Evolutionary conservation across 108 stramenopile species (phyloP).

Genomic region (Schizochytrium sp.): DNA sequence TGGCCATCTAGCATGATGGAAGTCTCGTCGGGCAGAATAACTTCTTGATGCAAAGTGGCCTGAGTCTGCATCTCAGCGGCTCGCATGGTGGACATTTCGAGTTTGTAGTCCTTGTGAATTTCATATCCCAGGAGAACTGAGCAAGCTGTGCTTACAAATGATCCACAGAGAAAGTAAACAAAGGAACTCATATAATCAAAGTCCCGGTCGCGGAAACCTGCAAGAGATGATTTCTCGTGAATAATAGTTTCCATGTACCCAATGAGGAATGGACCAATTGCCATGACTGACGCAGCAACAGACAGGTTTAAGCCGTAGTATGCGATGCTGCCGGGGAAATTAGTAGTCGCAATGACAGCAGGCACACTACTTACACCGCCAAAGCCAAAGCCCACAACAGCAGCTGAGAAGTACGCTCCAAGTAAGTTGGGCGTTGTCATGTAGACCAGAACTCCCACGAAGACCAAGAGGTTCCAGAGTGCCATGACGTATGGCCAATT

Average conservation of each 20-base stretch:
- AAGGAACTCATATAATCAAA: not conserved
- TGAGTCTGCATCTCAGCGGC: too few species aligned
- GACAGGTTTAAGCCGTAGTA: not conserved
- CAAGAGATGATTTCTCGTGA: not conserved
- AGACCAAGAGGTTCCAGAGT: not conserved
- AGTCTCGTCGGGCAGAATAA: too few species aligned
- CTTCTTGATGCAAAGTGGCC: too few species aligned
- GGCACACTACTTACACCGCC: not conserved
- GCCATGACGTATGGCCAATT: constrained; percentile 9
- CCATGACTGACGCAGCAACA: not conserved
- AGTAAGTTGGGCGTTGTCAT: not conserved
- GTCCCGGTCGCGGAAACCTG: not conserved
- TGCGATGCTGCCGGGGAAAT: constrained; percentile 14
- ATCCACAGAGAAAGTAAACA: not conserved
- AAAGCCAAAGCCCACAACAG: constrained; percentile 8
- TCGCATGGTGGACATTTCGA: too few species aligned
- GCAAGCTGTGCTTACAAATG: constrained; percentile 13
- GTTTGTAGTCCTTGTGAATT: too few species aligned
- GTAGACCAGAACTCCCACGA: constrained; percentile 4
- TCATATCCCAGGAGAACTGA: not conserved
- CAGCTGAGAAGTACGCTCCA: not conserved
- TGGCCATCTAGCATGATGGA: too few species aligned
- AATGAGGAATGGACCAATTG: not conserved
- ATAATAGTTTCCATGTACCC: not conserved
- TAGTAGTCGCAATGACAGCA: not conserved